phyloP scores from a whole-genome alignment of 495 filamentous ascomycete genomes.

The Penicillium atrosanguineum region DNA sequence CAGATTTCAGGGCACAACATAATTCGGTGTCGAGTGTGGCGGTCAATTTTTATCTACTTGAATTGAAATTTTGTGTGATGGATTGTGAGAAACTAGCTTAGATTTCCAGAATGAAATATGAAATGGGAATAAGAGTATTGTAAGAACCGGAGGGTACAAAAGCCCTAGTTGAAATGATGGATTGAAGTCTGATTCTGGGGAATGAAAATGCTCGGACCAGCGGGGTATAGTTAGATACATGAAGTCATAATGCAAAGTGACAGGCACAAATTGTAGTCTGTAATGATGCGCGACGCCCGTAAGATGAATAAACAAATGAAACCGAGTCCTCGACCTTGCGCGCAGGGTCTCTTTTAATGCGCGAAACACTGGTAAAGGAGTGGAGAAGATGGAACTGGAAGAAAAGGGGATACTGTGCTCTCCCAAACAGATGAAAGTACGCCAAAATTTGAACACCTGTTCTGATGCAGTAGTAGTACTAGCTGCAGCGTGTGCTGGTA shows the following conservation, averaged over 20 bases:
- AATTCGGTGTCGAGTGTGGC: background rate
- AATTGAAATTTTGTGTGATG: no score
- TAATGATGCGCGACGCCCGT: background rate
- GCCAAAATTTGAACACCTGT: conserved; percentile 1
- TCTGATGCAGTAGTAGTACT: conserved; percentile 13
- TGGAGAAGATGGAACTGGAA: conserved; percentile 5
- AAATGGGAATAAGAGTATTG: background rate
- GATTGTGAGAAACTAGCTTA: background rate
- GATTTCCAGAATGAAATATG: background rate
- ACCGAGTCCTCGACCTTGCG: background rate
- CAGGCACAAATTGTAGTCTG: conserved; percentile 17
- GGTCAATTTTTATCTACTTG: background rate
- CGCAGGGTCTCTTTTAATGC: conserved; percentile 12
- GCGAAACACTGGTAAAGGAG: conserved; percentile 20
- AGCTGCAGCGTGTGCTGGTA: background rate
- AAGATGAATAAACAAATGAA: conserved; percentile 6
- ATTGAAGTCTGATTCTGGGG: conserved; percentile 3
- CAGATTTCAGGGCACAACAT: conserved; percentile 2
- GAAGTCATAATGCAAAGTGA: conserved; percentile 29
- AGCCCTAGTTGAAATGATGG: conserved; percentile 1
- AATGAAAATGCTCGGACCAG: conserved; percentile 7
- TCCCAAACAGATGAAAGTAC: background rate
- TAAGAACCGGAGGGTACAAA: background rate
- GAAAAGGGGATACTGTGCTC: background rate
- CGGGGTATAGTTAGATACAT: conserved; percentile 34